Base-by-base conservation (phyloP, 805 yeast genomes). In the Candida manassasensis region DNA sequence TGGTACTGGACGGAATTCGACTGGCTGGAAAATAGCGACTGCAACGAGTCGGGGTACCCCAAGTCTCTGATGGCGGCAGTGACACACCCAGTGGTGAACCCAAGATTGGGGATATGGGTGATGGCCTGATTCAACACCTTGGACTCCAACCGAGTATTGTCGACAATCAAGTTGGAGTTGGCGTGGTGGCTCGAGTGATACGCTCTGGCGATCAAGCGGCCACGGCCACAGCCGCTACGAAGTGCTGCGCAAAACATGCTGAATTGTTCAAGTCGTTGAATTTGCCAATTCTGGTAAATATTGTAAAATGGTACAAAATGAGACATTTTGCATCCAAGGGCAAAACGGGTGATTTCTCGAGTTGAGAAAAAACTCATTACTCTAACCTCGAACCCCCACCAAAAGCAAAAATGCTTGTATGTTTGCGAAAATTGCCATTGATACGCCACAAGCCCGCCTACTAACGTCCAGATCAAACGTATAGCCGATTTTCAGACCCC, bases 41-140 rank as follows among this genome's bases (percentile, higher is more conserved):
- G 62, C 9, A 72, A 69, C 39, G 51, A 74, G 60, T 81, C 86
- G 32, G 74, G 63, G 47, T 72, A 71, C 4, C 73, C 70, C 43
- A 66, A 53, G 22, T 66, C 59, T 27, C 79, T 61, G 11, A 74
- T 65, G 12, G 80, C 77, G 27, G 63, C 57, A 3, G 69, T 59
- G 3, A 81, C 59, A 21, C 82, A 71, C 32, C 50, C 53, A 14
- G 62, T 56, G 15, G 61, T 50, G 55, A 80, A 79, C 4, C 86
- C 86, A 34, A 50, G 56, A 27, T 50, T 45, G 5, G 84, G 83
- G 19, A 80, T 73, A 35, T 51, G 52, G 15, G 55, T 60, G 7
- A 64, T 35, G 1, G 73, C 59, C 37, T 59, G 57, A 27, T 53
- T 44, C 35, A 66, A 52, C 19, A 79, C 63, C 29, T 57, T 54